Base-by-base conservation (phyloP, 352 stramenopile genomes). In the Peronospora belbahrii region DNA sequence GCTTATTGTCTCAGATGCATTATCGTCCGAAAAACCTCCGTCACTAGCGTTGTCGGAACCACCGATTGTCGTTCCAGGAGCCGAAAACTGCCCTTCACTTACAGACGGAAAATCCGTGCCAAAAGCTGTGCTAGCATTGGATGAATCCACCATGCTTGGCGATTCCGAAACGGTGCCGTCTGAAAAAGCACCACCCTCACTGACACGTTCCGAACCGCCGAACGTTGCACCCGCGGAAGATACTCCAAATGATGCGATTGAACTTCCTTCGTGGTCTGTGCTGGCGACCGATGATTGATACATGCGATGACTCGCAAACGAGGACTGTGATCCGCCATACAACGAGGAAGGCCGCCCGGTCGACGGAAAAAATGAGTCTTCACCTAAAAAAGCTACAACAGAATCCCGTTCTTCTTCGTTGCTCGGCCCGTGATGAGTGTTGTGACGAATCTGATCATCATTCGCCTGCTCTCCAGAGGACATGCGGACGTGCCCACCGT, bases 161-260 rank as follows among this genome's bases (percentile, higher is more conserved):
- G 73, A 86, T 41, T 90, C 78, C 0, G 78, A 90, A 0, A 73
- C 56, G 19, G 72, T 79, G 13, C 66, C 74, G 37, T 87, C 75
- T 13, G 74, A 86, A 65, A 75, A 85, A 22, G 67, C 52, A 8
- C 65, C 74, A 32, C 65, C 70, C 41, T 87, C 76, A 20, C 75
- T 79, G 11, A 77, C 65, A 22, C 72, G 70, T 40, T 90, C 79
- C 25, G 75, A 88, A 1, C 70, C 75, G 14, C 79, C 79, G 51
- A 88, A 84, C 13, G 79, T 90, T 15, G 79, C 79, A 38, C 75
- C 79, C n/a, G 75, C 72, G 2, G 75, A 88, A 10, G 79, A 90
- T 9, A 85, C 69, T 2, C 72, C 74, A 58, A 83, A 79, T 6
- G 79, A 90, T 11, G 66, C 61, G 13, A 83, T 77, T 1, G 78